Conservation (phyloP, 495 filamentous ascomycete species). For the Pseudotulostoma volvatum region DNA sequence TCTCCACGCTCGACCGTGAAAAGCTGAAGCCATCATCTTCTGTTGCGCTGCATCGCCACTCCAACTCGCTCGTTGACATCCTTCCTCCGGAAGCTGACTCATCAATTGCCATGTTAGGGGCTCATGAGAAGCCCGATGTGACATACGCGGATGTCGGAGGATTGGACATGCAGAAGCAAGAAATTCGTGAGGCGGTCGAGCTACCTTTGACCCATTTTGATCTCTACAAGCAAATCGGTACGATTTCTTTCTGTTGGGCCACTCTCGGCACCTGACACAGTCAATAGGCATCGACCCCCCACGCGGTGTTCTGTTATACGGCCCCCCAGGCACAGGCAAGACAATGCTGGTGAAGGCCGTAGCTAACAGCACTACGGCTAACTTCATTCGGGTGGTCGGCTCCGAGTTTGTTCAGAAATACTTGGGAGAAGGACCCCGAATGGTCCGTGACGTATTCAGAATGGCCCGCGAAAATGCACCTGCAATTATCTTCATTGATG, state of each 20-base stretch:
- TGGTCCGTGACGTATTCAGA: slow-evolving; percentile 97
- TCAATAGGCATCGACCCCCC: slow-evolving; percentile 78
- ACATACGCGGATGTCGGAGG: slow-evolving; percentile 97
- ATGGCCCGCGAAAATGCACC: slow-evolving; percentile 98
- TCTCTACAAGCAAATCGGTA: slow-evolving; percentile 89
- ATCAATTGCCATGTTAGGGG: slow-evolving; percentile 93
- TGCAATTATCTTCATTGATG: slow-evolving; percentile 98
- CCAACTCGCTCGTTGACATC: slow-evolving; percentile 95
- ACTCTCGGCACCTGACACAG: slow-evolving; percentile 9
- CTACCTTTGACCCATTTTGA: slow-evolving; percentile 93
- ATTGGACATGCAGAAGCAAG: slow-evolving; percentile 98
- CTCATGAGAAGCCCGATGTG: slow-evolving; percentile 94
- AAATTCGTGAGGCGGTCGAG: slow-evolving; percentile 95
- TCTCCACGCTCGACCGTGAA: slow-evolving; percentile 96
- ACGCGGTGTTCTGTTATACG: slow-evolving; percentile 88
- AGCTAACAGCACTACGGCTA: slow-evolving; percentile 93
- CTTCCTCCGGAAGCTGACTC: slow-evolving; percentile 95
- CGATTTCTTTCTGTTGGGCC: slow-evolving; percentile 5
- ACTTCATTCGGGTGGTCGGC: slow-evolving; percentile 94
- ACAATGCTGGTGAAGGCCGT: slow-evolving; percentile 99
- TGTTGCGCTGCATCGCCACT: slow-evolving; percentile 93
- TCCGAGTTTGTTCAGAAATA: slow-evolving; percentile 99
- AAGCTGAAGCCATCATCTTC: slow-evolving; percentile 94
- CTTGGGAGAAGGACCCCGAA: slow-evolving; percentile 88
- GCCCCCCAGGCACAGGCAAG: slow-evolving; percentile 93